phyloP scores from a whole-genome alignment of 176 grass and related monocot genomes.

The Pontederia crassipes region DNA sequence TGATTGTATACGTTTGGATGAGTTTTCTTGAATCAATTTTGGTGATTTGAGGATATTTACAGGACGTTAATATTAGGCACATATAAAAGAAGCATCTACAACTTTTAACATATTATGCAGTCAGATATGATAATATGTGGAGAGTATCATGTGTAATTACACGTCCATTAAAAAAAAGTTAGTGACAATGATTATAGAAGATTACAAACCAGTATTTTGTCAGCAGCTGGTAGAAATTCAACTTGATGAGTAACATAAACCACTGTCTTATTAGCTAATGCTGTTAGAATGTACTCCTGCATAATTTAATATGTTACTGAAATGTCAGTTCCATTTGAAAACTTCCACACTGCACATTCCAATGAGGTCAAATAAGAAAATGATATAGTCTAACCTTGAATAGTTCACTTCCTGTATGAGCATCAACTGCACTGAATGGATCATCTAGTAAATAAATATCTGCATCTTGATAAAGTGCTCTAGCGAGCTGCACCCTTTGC shows the following conservation, averaged over 20 bases:
- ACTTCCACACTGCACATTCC: too few species aligned
- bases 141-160: too few species aligned
- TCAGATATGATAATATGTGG: too few species aligned
- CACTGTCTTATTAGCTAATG: constrained; percentile 73
- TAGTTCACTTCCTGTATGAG: constrained; percentile 88
- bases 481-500: constrained; percentile 91
- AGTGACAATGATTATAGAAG: background rate
- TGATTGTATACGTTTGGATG: too few species aligned
- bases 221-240: constrained; percentile 91
- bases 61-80: too few species aligned
- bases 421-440: constrained; percentile 97
- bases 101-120: too few species aligned
- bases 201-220: constrained; percentile 59
- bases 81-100: too few species aligned
- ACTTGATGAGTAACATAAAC: constrained; percentile 98
- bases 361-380: background rate
- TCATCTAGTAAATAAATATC: constrained; percentile 99
- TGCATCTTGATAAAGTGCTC: constrained; percentile 93
- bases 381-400: constrained; percentile 41
- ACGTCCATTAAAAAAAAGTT: background rate
- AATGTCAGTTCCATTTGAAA: background rate
- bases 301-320: background rate
- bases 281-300: constrained; percentile 86
- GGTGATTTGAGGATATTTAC: too few species aligned
- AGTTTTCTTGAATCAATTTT: too few species aligned